These are phyloP conservation scores for Gynandropsis gynandra DNA, from an alignment of 345 rosid genomes.

Conservation along the genomic window DNA sequence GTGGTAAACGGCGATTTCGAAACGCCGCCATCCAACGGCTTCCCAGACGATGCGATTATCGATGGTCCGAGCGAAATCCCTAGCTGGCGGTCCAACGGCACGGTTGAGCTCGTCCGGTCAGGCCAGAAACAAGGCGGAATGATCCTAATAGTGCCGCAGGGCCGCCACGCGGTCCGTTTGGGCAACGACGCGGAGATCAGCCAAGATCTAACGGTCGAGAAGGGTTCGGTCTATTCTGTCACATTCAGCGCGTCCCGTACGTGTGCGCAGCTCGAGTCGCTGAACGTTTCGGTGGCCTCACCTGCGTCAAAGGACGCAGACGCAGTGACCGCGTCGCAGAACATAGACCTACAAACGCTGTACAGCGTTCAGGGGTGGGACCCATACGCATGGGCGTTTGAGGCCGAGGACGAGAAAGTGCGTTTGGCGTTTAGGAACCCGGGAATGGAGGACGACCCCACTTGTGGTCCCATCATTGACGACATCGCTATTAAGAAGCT, in stretches of 20 bases:
- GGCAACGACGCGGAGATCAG: slow-evolving; percentile 95
- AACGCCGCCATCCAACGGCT: slow-evolving; percentile 55
- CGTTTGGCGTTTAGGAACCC: slow-evolving; percentile 62
- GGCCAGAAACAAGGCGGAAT: slow-evolving; percentile 95
- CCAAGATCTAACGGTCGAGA: slow-evolving; percentile 80
- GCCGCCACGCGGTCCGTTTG: slow-evolving; percentile 70
- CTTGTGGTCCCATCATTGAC: slow-evolving; percentile 95
- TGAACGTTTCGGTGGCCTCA: slow-evolving; percentile 77
- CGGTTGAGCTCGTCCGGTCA: slow-evolving; percentile 70
- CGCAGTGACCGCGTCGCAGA: slow-evolving; percentile 44
- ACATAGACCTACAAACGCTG: slow-evolving; percentile 81
- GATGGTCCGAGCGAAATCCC: slow-evolving; percentile 55
- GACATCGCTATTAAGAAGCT: slow-evolving; percentile 87
- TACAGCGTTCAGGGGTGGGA: slow-evolving; percentile 98
- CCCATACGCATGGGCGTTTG: slow-evolving; percentile 88
- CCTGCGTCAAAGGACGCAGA: slow-evolving; percentile 19
- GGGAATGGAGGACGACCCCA: slow-evolving; percentile 98
- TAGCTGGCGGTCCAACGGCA: slow-evolving; percentile 63
- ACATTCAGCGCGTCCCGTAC: slow-evolving; percentile 99
- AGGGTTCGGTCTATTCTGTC: slow-evolving; percentile 68
- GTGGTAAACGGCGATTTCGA: slow-evolving; percentile 80
- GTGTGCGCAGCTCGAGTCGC: slow-evolving; percentile 88
- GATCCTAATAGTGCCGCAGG: slow-evolving; percentile 90
- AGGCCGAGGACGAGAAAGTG: slow-evolving; percentile 56
- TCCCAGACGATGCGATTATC: slow-evolving; percentile 44